Evolutionary conservation across 345 rosid genomes (phyloP), one percentile per base, ranked within the genome.

Genomic region (Ricinus communis): DNA sequence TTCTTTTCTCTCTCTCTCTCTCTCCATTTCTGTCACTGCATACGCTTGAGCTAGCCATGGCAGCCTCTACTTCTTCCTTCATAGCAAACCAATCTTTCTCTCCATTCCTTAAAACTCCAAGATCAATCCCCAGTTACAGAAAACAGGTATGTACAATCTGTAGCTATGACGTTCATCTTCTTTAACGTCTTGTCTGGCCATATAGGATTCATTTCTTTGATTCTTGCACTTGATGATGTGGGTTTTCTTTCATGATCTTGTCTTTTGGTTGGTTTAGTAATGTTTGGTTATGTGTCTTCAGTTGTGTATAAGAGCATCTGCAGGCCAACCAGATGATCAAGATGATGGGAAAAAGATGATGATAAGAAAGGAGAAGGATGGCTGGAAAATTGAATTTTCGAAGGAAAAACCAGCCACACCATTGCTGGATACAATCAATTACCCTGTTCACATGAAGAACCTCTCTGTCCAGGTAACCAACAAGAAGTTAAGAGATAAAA

Each of bases 371-470:
- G 85, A 82, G 76, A 81, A 30, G n/a, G 82, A 74, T 10, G 79
- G 74, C 40, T 76, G 83, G 90, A 76, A 74, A 52, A 72, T 85
- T 53, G 76, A 84, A 65, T 85, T 76, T 76, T 83, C 90, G 0
- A 81, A 74, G 18, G 85, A 68, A 22, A 89, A 87, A 71, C 91
- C 95, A 8, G 69, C 73, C 2, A 89, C 97, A 2, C 95, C 93
- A 9, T 86, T 89, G 82, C 69, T 91, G 62, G 95, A 89, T 73
- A 86, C 93, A 3, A 59, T 91, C 71, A 87, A 86, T 76, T 80
- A 86, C 77, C 97, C 95, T 11, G 62, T 76, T 71, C 95, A 91
- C 66, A 86, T 89, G 95, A 89, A 91, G 82, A 89, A 87, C 70
- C 75, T 91, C 13, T 75, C 90, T 19, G 72, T 69, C 33, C 80